phyloP scores from a whole-genome alignment of 2,329 filamentous ascomycete genomes.

The Aureobasidium leucospermi region DNA sequence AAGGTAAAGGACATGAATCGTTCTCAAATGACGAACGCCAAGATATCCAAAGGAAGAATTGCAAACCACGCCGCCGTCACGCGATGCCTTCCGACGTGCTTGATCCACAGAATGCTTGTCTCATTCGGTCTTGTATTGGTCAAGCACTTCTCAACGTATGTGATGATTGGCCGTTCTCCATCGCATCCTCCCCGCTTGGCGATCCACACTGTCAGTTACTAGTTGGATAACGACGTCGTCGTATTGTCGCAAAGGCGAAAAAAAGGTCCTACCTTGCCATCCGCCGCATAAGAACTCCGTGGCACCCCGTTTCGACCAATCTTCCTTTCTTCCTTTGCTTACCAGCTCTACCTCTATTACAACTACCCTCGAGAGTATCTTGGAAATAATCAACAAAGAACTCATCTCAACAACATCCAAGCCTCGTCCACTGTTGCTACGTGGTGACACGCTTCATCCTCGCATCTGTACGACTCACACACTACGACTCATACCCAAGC shows the following conservation, averaged over 20 bases:
- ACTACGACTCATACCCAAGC: background rate
- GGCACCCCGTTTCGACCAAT: background rate
- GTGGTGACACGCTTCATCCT: conserved; percentile 3
- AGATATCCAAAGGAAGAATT: background rate
- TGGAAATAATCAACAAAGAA: conserved; percentile 1
- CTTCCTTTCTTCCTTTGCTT: background rate
- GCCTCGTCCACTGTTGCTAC: background rate
- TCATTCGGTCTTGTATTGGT: background rate
- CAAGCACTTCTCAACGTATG: background rate
- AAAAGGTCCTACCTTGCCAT: background rate
- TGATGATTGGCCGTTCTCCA: background rate
- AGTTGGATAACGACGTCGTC: background rate
- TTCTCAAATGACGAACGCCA: conserved; percentile 6
- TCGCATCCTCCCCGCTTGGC: background rate
- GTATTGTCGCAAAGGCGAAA: background rate
- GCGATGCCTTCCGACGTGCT: background rate
- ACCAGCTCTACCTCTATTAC: background rate
- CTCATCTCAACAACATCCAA: conserved; percentile 3
- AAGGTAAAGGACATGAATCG: background rate
- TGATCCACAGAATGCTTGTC: conserved; percentile 1
- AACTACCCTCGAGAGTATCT: background rate
- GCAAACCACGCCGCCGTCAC: conserved; percentile 6
- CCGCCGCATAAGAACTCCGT: background rate
- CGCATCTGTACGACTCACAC: conserved; percentile 2
- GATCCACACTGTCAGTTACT: conserved; percentile 4